A percentile compares a stretch with the other conserved stretches of the same genome.
phyloP scores from a whole-genome alignment of 805 yeast species.

The Candida boidinii region DNA sequence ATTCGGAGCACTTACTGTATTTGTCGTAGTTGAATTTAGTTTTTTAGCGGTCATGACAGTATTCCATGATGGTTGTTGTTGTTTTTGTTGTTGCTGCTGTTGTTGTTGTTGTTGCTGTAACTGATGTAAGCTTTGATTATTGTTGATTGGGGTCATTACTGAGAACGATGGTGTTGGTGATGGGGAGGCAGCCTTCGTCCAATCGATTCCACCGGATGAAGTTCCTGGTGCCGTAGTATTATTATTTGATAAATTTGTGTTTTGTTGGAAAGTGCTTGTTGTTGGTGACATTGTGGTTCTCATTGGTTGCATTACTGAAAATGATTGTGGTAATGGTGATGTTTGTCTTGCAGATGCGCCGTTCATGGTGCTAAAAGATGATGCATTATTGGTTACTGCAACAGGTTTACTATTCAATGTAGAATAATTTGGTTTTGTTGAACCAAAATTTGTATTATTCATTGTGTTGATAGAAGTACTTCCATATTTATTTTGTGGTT shows the following conservation, averaged over 20 bases:
- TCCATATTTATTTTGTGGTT: background rate
- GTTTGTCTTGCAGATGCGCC: background rate
- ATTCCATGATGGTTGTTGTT: background rate
- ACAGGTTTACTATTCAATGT: background rate
- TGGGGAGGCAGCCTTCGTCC: conserved; percentile 1
- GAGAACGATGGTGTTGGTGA: no score
- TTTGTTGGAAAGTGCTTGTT: conserved; percentile 2
- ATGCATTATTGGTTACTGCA: background rate
- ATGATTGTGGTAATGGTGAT: conserved; percentile 2
- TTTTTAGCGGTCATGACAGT: background rate
- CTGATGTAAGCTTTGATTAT: no score
- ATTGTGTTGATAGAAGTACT: conserved; percentile 1
- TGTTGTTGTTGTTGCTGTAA: background rate
- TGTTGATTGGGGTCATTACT: no score
- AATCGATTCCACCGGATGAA: conserved; percentile 2
- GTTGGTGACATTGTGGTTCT: conserved; percentile 7
- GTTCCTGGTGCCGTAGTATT: conserved; percentile 1
- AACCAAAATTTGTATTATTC: background rate
- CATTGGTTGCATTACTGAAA: conserved; percentile 16
- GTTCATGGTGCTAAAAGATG: background rate
- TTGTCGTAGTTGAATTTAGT: background rate
- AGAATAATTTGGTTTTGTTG: background rate
- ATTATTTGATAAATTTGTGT: background rate
- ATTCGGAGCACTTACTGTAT: background rate
- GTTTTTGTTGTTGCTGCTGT: background rate